phyloP scores from a whole-genome alignment of 495 filamentous ascomycete genomes.

The Cercophora sp. region DNA sequence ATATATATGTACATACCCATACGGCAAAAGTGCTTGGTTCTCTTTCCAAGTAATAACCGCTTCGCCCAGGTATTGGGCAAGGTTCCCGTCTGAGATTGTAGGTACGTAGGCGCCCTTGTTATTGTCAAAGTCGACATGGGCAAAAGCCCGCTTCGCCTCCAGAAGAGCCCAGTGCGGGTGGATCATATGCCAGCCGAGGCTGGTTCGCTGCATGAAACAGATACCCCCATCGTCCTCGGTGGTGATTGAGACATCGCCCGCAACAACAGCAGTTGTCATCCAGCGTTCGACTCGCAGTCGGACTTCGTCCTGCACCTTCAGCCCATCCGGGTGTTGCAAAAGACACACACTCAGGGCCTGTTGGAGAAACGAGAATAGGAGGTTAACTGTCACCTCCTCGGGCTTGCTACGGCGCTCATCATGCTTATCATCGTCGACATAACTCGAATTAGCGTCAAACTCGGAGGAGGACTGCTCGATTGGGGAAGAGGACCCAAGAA shows the following conservation, averaged over 20 bases:
- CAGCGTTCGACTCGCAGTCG: not conserved
- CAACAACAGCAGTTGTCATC: not conserved
- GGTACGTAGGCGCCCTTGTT: not conserved
- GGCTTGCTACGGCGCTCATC: constrained; percentile 7
- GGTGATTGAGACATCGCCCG: constrained; percentile 1
- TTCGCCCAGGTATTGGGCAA: constrained; percentile 5
- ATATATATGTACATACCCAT: not conserved
- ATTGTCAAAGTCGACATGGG: not conserved
- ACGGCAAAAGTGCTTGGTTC: not conserved
- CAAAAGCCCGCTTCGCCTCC: constrained; percentile 22
- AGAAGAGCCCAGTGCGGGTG: constrained; percentile 7
- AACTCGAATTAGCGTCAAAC: constrained; percentile 1
- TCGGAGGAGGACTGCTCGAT: constrained; percentile 6
- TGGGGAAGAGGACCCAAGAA: constrained; percentile 7
- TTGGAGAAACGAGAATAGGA: constrained; percentile 4
- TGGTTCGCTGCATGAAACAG: not conserved
- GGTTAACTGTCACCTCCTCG: constrained; percentile 9
- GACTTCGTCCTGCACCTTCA: not conserved
- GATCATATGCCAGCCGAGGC: constrained; percentile 4
- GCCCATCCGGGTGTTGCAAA: constrained; percentile 1
- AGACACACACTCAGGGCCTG: constrained; percentile 7
- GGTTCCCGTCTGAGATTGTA: not conserved
- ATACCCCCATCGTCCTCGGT: constrained; percentile 8
- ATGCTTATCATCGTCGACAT: constrained; percentile 8
- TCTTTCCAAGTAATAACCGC: constrained; percentile 4